Base-by-base conservation (phyloP, 1,139 yeast species). In the Magnusiomyces ingens region DNA sequence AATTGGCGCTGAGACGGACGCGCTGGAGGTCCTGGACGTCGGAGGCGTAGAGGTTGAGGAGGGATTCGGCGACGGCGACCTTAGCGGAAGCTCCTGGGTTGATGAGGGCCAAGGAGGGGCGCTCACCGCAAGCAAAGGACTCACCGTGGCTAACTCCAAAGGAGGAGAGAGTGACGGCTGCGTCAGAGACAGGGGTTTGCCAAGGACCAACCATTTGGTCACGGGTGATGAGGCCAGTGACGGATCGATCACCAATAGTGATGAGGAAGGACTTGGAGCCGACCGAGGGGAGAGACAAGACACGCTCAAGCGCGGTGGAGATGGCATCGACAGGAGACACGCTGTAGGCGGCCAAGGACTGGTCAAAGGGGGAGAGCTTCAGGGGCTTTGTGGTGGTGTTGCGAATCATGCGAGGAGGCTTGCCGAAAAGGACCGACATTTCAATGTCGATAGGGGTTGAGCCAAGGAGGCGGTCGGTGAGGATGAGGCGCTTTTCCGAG, bases 201-300 rank as follows among this genome's bases (percentile, higher is more conserved):
- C 99, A 94, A 66, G 99, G 99, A 47, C 99, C 99, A 57, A 94
- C 98, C 85, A 91, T 85, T 75, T 94, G 99, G 69, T 94, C 99
- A 68, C 99, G 84, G 65, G 95, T 98, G 58, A 93, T 87, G 62
- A 94, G 79, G 49, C 99, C 99, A 44, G 98, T 93, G 57, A 94
- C 94, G 35, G 94, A 80, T 73, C 99, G 84, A 69, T 94, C 99
- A 70, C 97, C 99, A 69, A 94, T 94, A 15, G 99, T 93, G 67
- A 94, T 87, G 65, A 94, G 78, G 77, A 94, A 94, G 50, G 85
- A 85, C 74, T 94, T 94, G 47, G 98, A 90, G 32, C 95, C 99
- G 52, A 94, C 99, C 2, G 97, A 75, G 47, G 99, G 99, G 60
- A 94, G 77, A 64, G 82, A 88, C 62, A 94, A 75, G 17, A 93